Percentiles rank a stretch among this genome's conserved stretches.
Conservation (phyloP, 495 filamentous ascomycete genomes). For the Lophiotrema nucula region DNA sequence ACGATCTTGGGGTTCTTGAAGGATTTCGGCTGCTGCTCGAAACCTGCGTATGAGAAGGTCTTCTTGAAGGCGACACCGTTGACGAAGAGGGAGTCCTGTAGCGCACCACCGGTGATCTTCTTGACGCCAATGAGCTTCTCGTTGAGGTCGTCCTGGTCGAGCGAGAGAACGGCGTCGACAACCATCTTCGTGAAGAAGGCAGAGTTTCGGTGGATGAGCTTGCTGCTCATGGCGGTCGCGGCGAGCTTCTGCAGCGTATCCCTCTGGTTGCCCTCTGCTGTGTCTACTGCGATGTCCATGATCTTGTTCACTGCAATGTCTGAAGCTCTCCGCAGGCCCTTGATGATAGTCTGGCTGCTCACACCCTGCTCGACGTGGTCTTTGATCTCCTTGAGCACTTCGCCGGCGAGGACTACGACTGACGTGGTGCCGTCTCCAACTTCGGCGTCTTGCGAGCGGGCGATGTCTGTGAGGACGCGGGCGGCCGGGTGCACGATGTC, state of each 20-base stretch:
- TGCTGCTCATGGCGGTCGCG: constrained; percentile 98
- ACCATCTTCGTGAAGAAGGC: constrained; percentile 99
- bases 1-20: constrained; percentile 93
- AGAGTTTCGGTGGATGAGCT: constrained; percentile 96
- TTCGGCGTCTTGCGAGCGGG: constrained; percentile 97
- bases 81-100: constrained; percentile 95
- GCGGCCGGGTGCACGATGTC: constrained; percentile 98
- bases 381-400: constrained; percentile 93
- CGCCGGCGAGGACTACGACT: constrained; percentile 91
- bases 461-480: constrained; percentile 96
- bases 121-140: constrained; percentile 98
- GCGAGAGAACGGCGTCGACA: constrained; percentile 92
- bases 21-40: constrained; percentile 96
- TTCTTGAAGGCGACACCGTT: constrained; percentile 99
- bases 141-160: constrained; percentile 96
- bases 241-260: constrained; percentile 89
- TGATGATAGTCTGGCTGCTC: constrained; percentile 95
- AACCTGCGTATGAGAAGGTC: constrained; percentile 98
- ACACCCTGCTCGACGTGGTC: constrained; percentile 95
- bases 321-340: constrained; percentile 85
- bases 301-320: constrained; percentile 97
- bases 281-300: constrained; percentile 92
- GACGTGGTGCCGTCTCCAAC: constrained; percentile 98
- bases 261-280: constrained; percentile 77
- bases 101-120: constrained; percentile 93